Base-by-base conservation (phyloP, 805 yeast species). In the Candida xyloterini region DNA sequence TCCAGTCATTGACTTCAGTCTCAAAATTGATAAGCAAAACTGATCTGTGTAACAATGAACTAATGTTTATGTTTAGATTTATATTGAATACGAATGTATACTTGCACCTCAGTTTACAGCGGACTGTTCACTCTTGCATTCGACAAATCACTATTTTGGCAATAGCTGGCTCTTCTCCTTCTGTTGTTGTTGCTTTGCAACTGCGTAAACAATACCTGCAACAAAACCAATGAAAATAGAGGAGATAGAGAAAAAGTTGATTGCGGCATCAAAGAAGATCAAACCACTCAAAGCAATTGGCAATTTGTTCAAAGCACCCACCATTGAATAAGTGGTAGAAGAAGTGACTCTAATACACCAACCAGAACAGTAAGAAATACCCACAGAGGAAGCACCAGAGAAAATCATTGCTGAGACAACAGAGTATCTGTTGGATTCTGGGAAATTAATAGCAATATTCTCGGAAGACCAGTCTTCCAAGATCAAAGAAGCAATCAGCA, bases 291-390 rank as follows among this genome's bases (percentile, higher is more conserved):
- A 74, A 11, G 99, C 99, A 59, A 93, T 88, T 61, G 99, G 99
- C 57, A 93, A 80, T 71, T 93, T 93, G 79, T 93, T 93, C 66
- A 93, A 78, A 40, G 99, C 99, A 66, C 99, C 99, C 44, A 93
- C 98, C 99, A 93, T 93, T 39, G 96, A 88, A 73, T 93, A 93
- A 40, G 99, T 93, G 40, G 99, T 93, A 20, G 98, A 90, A 15
- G 97, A 88, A 30, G 99, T 93, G 50, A 93, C 98, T 72, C 99
- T 87, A 51, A 93, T 95, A 78, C 99, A 93, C 99, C 99, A 93
- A 47, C 97, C 99, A 10, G 98, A 89, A 68, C 96, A 88, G 78
- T 93, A 93, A 31, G 98, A 91, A 63, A 93, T 93, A 71, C 95
- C 97, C 38, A 93, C 95, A 23, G 97, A 84, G 31, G 95, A 83